Conservation (phyloP, 495 filamentous ascomycete genomes). For the Amorphotheca resinae region DNA sequence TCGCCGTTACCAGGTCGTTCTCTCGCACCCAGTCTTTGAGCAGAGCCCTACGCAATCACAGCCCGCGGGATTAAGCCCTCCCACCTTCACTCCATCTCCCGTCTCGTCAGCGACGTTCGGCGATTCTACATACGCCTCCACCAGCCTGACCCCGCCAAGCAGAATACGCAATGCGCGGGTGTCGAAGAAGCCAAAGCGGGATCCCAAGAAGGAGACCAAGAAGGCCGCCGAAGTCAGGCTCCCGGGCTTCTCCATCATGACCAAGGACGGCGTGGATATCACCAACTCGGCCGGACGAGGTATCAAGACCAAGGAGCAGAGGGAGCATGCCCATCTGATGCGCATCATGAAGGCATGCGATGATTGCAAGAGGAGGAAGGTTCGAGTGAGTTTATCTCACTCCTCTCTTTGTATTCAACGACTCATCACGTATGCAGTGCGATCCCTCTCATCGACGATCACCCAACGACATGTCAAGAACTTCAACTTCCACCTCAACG, state of each 20-base stretch:
- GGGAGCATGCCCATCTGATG: slow-evolving; percentile 46
- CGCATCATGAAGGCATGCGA: slow-evolving; percentile 47
- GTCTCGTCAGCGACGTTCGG: slow-evolving; percentile 10
- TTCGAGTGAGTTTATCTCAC: slow-evolving; percentile 16
- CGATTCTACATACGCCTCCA: slow-evolving; percentile 15
- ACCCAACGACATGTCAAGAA: slow-evolving; percentile 12
- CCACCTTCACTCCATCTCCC: slow-evolving; percentile 15
- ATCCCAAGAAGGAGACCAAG: slow-evolving; percentile 18
- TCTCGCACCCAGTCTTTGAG: slow-evolving; percentile 1
- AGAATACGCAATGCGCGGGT: slow-evolving; percentile 1
- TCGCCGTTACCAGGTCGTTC: slow-evolving; percentile 13
- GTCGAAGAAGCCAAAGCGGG: slow-evolving; percentile 13
- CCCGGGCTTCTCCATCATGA: slow-evolving; percentile 47
- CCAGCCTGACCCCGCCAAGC: slow-evolving; percentile 11
- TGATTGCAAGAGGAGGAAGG: slow-evolving; percentile 40
- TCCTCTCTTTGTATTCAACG: background rate
- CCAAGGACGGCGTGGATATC: slow-evolving; percentile 41
- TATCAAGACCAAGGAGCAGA: slow-evolving; percentile 48
- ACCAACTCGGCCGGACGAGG: slow-evolving; percentile 43
- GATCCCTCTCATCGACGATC: slow-evolving; percentile 18
- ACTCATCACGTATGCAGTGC: slow-evolving; percentile 13
- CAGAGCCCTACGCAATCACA: slow-evolving; percentile 11
- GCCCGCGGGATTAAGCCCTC: slow-evolving; percentile 10
- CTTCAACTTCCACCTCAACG: slow-evolving; percentile 5
- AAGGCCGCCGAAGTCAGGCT: slow-evolving; percentile 22